Evolutionary conservation across 139 green algal genomes (phyloP).

Genomic region (Gonium pectorale): DNA sequence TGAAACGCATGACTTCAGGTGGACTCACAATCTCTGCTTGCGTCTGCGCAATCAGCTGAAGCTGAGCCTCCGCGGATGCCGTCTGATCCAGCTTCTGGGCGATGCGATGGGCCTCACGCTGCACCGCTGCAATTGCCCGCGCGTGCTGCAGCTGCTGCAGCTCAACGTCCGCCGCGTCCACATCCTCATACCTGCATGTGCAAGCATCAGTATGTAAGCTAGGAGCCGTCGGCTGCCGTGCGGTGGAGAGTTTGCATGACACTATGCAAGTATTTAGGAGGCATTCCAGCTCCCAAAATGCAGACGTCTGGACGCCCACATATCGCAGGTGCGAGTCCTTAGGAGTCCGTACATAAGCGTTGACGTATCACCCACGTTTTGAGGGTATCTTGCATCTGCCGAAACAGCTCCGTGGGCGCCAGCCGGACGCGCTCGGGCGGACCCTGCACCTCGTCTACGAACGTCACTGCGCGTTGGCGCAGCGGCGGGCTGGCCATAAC

Average conservation of each 20-base stretch:
- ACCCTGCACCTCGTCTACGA: conserved; percentile 17
- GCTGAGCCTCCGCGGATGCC: background rate
- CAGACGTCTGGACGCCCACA: too few species aligned
- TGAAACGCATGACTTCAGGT: too few species aligned
- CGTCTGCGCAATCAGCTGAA: background rate
- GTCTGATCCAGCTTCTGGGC: conserved; percentile 45
- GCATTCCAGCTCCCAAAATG: too few species aligned
- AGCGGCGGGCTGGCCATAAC: conserved; percentile 30
- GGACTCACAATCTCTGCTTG: conserved; percentile 23
- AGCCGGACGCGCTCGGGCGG: conserved; percentile 10
- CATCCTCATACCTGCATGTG: conserved; percentile 51
- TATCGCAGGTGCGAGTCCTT: too few species aligned
- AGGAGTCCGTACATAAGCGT: too few species aligned
- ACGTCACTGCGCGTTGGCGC: conserved; percentile 10
- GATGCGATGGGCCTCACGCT: conserved; percentile 55
- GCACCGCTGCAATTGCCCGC: conserved; percentile 37
- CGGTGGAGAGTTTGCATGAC: too few species aligned
- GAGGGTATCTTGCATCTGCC: conserved; percentile 42
- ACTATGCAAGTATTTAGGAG: too few species aligned
- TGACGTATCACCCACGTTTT: conserved; percentile 38
- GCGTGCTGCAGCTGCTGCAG: conserved; percentile 50
- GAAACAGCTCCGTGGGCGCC: conserved; percentile 31
- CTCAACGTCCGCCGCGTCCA: conserved; percentile 45
- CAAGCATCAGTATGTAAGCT: too few species aligned
- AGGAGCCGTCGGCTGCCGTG: too few species aligned